These are phyloP conservation scores for Fremontodendron californicum DNA, from an alignment of 345 rosid species.

Conservation along the genomic window DNA sequence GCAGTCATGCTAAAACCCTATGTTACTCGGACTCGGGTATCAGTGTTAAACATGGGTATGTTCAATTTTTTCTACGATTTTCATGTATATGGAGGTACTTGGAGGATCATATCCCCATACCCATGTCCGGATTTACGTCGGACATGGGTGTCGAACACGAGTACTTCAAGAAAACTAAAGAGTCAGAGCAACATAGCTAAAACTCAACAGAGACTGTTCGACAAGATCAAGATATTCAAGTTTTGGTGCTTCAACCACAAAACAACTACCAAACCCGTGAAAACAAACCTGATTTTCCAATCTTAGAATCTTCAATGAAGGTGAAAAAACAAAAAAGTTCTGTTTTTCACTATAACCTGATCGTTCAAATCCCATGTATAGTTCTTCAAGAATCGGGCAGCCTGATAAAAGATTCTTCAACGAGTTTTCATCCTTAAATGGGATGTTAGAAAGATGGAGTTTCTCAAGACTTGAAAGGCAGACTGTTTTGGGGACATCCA, in stretches of 20 bases:
- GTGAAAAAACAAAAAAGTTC: background rate
- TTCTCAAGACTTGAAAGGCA: conserved; percentile 5
- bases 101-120: too few relatives aligned
- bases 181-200: too few relatives aligned
- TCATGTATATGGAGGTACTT: too few relatives aligned
- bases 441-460: background rate
- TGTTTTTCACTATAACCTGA: background rate
- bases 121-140: too few relatives aligned
- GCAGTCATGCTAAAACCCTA: background rate
- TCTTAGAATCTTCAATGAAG: background rate
- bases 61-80: too few relatives aligned
- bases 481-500: background rate
- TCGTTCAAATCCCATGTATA: background rate
- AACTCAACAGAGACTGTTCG: background rate
- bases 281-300: too few relatives aligned
- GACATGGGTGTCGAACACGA: too few relatives aligned
- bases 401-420: background rate
- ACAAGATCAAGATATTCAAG: background rate
- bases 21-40: too few relatives aligned
- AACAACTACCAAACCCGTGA: background rate
- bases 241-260: background rate
- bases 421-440: background rate
- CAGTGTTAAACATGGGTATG: too few relatives aligned
- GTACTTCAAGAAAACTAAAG: too few relatives aligned
- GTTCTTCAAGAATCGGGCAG: background rate